Evolutionary conservation across 805 yeast genomes (phyloP), one percentile per base, ranked within the genome.

Genomic region (Candida michaelii): DNA sequence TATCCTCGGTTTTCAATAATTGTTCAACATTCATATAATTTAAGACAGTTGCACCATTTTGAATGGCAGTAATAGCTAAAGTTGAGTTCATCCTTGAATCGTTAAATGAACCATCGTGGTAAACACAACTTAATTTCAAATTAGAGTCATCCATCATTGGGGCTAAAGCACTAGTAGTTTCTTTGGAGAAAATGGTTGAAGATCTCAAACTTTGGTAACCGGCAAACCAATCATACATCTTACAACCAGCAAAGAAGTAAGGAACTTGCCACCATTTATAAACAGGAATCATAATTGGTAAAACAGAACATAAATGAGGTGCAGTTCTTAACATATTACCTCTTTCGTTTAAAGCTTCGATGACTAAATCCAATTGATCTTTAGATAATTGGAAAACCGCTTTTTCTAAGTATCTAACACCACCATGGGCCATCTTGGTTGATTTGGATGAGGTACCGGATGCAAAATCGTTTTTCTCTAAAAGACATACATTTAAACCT

Each of bases 401-500:
- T 71, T 90, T 90, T 63, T 90, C 98, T 58, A 90, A 76, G 65
- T 90, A 90, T 57, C 98, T 76, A 32, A 90, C 97, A 62, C 98
- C 98, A 52, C 98, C 98, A 61, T 90, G 98, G 33, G 96, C 96
- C 82, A 90, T 86, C 69, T 90, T 90, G 37, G 98, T 90, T 12
- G 96, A 86, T 57, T 89, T 86, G 27, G 97, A 89, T 7, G 95
- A 85, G 12, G 97, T 91, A 31, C 96, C 97, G 8, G 89, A 76
- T 6, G 96, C 96, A 59, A 85, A 90, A 70, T 90, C 98, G 50
- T 80, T 81, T 59, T 84, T 84, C 65, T 90, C 98, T 45, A 90
- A 76, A 44, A 90, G 64, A 39, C 95, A 86, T 32, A 89, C 96
- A 58, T 88, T 86, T 53, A 89, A 77, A 36, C 97, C 97, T 64